Conservation (phyloP, 345 rosid species). For the Heritiera littoralis region DNA sequence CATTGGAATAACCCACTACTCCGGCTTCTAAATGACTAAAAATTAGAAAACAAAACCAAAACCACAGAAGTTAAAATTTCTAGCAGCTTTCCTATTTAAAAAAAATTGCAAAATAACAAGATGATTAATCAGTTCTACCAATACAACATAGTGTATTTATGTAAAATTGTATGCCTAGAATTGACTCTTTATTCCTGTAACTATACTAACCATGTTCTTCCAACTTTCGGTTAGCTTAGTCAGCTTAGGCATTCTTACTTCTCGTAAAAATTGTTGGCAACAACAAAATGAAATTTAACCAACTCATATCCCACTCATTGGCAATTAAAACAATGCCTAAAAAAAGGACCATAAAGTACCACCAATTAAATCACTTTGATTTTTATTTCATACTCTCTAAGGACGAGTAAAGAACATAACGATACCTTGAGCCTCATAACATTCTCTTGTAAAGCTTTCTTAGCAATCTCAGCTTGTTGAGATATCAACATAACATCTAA, state of each 20-base stretch:
- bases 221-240: too few species aligned
- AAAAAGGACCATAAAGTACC: too few species aligned
- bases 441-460: slow-evolving; percentile 60
- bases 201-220: too few species aligned
- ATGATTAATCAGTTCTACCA: too few species aligned
- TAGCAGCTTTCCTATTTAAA: background rate
- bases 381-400: background rate
- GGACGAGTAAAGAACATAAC: slow-evolving; percentile 20
- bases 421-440: slow-evolving; percentile 63
- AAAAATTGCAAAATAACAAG: background rate
- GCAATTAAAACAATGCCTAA: too few species aligned
- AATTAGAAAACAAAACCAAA: background rate
- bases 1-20: background rate
- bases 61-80: background rate
- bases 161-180: too few species aligned
- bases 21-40: slow-evolving; percentile 1
- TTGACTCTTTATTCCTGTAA: too few species aligned
- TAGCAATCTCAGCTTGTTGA: slow-evolving; percentile 77
- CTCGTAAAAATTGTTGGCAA: too few species aligned
- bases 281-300: too few species aligned
- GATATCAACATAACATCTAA: slow-evolving; percentile 61
- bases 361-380: background rate
- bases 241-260: too few species aligned
- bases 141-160: too few species aligned
- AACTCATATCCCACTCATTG: too few species aligned